These are phyloP conservation scores for Chlorella sp. DNA, from an alignment of 139 green algal genomes.

Conservation along the genomic window DNA sequence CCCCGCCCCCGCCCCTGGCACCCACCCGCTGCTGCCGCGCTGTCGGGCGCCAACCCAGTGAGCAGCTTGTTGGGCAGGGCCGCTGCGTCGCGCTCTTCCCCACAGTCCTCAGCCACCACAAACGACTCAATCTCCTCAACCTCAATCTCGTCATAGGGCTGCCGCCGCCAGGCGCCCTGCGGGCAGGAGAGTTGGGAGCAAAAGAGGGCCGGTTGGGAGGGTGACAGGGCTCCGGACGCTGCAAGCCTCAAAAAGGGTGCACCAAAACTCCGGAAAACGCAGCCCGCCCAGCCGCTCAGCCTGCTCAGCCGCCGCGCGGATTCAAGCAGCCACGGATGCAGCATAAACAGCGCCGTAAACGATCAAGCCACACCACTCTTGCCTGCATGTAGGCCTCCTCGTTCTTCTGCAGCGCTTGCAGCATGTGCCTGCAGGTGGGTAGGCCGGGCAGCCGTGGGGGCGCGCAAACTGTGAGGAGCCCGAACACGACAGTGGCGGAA, in stretches of 20 bases:
- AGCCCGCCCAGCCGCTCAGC: no score
- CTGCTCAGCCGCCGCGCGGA: no score
- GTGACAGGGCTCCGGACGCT: no score
- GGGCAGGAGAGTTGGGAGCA: neutral
- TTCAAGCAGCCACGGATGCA: no score
- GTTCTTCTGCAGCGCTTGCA: neutral
- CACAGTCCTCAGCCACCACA: slow-evolving; percentile 28
- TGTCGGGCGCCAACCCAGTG: neutral
- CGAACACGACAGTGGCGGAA: neutral
- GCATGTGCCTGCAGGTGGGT: neutral
- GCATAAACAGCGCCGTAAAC: no score
- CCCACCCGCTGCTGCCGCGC: neutral
- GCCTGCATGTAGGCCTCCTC: slow-evolving; percentile 3
- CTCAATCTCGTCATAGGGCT: neutral
- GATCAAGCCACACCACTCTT: no score
- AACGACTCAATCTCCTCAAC: neutral
- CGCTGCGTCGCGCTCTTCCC: slow-evolving; percentile 1
- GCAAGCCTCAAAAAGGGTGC: no score
- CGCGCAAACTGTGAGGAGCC: no score
- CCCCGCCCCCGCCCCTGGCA: no score
- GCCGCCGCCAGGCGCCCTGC: slow-evolving; percentile 31
- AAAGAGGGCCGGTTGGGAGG: no score
- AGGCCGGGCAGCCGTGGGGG: neutral
- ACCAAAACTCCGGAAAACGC: no score
- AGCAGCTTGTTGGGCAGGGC: slow-evolving; percentile 19